Evolutionary conservation across 306 rosid genomes (phyloP), one percentile per base, ranked within the genome.

Genomic region (Carpinus viminea): DNA sequence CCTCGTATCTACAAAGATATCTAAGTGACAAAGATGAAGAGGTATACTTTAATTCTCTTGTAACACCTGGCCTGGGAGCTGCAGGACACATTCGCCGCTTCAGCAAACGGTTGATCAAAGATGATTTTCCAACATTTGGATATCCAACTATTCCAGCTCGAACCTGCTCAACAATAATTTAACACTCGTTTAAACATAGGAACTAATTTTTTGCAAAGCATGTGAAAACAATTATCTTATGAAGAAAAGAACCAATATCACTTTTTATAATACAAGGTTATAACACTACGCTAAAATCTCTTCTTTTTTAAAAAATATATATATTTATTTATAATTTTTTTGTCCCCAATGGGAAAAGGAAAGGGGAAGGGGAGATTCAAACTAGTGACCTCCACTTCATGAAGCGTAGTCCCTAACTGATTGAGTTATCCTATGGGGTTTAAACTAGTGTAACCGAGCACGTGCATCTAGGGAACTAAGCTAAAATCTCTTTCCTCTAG

Each of bases 121-220:
- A 94, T 56, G 98, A 92, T 71, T 94, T 94, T 15, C 98, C 98
- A 76, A 94, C 98, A 80, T 94, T 94, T 64, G 97, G 97, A 86
- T 94, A 92, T 75, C 98, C 98, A 82, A 94, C 90, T 83, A 92
- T 88, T 85, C 98, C 97, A 80, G 98, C 98, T 82, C 97, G 96
- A 80, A 94, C 90, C 98, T 94, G 80, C 76, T 76, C 41, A 66
- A 61, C 1, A 79, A 65, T 64, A 75, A 64, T 50, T 26, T 41
- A 46, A 66, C 5, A 20, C 60, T 60, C 62, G 51, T 68, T 64
- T 80, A 78, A 70, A 36, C 65, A 68, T 18, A 51, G 28, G 10
- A 47, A 38, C 45, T 28, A 70, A 43, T 31, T 75, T 16, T 41
- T 50, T 68, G 57, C 55, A 55, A 62, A 78, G 77, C 70, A 80